Evolutionary conservation across 805 yeast genomes (phyloP), one percentile per base, ranked within the genome.

Genomic region (Wickerhamomyces bovis): DNA sequence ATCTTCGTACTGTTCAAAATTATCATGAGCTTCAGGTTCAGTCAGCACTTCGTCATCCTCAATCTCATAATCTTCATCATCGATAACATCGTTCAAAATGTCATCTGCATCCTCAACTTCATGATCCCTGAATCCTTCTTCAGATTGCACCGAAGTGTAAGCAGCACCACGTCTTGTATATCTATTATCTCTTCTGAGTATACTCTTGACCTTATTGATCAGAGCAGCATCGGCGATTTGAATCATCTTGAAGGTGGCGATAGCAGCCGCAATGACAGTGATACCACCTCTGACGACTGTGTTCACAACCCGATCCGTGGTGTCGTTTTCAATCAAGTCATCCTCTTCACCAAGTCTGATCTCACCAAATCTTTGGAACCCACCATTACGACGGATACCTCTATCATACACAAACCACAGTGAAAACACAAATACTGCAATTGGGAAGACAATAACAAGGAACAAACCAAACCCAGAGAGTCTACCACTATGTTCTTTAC

Each of bases 301-400:
- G 42, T 86, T 86, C 3, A 85, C 85, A 18, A 76, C 75, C 41
- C 69, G 75, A 61, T 86, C 94, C 8, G 80, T 73, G 8, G 58
- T 51, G 52, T 53, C 50, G 31, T 59, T 53, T 44, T 82, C 84
- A 52, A 86, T 80, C 57, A 85, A 88, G 43, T 85, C 78, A 49
- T 81, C 84, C 26, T 82, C 89, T 31, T 82, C 89, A 43, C 89
- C 95, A 39, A 90, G 72, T 57, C 96, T 73, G 50, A 90, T 90
- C 61, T 85, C 95, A n/a, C 97, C 97, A 63, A 89, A 82, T 56
- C 89, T 73, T 39, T 57, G 53, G 44, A 60, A 59, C 7, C 64
- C 64, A 42, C 88, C 80, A 50, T 87, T 79, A 47, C 95, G 95
- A 56, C 84, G 78, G 50, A 86, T 89, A 61, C 86, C 90, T 23